phyloP scores from a whole-genome alignment of 1,139 yeast species.

The Blastobotrys elegans region DNA sequence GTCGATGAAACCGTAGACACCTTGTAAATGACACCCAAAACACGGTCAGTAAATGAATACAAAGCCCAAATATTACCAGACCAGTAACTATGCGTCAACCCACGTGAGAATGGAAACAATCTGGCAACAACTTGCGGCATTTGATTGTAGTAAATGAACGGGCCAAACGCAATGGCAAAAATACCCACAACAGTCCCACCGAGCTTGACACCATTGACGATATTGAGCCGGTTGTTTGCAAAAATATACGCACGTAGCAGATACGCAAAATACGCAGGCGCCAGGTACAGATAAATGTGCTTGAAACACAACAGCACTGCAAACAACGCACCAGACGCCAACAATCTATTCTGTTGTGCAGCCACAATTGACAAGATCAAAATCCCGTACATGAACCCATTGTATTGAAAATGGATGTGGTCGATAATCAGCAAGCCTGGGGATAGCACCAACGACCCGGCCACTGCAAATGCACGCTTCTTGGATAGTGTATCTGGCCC shows the following conservation, averaged over 20 bases:
- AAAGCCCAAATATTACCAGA: conserved; percentile 98
- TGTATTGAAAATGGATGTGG: conserved; percentile 92
- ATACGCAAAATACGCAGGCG: conserved; percentile 88
- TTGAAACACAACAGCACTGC: conserved; percentile 81
- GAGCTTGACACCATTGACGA: conserved; percentile 48
- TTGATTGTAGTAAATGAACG: conserved; percentile 62
- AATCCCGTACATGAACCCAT: conserved; percentile 87
- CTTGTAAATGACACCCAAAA: conserved; percentile 49
- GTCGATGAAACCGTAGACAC: conserved; percentile 45
- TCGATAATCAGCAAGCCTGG: conserved; percentile 88
- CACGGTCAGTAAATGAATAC: conserved; percentile 78
- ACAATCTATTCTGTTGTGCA: conserved; percentile 54
- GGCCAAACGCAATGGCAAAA: conserved; percentile 70
- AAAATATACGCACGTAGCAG: conserved; percentile 68
- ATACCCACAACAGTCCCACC: conserved; percentile 62
- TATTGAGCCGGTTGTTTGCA: conserved; percentile 42
- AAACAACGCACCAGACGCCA: conserved; percentile 69
- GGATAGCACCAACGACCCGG: conserved; percentile 75
- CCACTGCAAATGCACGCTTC: conserved; percentile 61
- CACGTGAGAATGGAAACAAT: conserved; percentile 90
- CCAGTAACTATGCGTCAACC: conserved; percentile 97
- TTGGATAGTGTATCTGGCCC: conserved; percentile 25
- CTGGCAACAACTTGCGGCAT: conserved; percentile 62
- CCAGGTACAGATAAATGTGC: conserved; percentile 86
- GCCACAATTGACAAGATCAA: conserved; percentile 67